Conservation (phyloP, 163 green algal species). For the Coccomyxa subellipsoidea region DNA sequence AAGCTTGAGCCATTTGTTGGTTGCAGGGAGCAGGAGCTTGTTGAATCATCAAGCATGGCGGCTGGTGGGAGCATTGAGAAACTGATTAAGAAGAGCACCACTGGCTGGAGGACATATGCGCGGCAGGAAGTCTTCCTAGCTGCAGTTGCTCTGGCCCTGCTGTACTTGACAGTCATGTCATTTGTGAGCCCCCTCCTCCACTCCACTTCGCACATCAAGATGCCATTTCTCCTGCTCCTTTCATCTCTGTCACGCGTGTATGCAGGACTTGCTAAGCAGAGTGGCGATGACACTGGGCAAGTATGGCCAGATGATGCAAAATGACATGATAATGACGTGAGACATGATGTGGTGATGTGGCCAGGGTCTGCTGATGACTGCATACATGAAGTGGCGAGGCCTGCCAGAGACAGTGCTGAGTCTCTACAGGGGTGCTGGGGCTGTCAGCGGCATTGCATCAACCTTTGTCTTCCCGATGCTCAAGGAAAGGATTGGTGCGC, state of each 20-base stretch:
- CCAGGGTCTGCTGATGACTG: constrained; percentile 78
- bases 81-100: neutral
- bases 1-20: neutral
- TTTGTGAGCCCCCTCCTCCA: constrained; percentile 29
- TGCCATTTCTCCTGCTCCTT: too few species aligned
- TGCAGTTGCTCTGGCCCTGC: constrained; percentile 64
- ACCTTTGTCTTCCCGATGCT: constrained; percentile 66
- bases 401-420: constrained; percentile 56
- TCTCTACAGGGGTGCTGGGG: constrained; percentile 64
- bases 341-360: neutral
- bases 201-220: neutral
- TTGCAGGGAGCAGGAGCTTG: neutral
- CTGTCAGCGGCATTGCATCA: constrained; percentile 60
- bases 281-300: too few species aligned
- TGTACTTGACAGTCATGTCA: constrained; percentile 80
- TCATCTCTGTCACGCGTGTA: neutral
- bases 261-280: too few species aligned
- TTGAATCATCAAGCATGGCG: neutral
- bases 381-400: constrained; percentile 64
- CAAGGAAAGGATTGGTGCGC: constrained; percentile 15
- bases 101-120: neutral
- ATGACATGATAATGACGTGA: neutral
- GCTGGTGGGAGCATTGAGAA: neutral
- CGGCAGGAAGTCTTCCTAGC: constrained; percentile 28
- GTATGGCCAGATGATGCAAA: too few species aligned